Base-by-base conservation (phyloP, 176 grass and related monocot genomes). In the Aegilops sharonensis region DNA sequence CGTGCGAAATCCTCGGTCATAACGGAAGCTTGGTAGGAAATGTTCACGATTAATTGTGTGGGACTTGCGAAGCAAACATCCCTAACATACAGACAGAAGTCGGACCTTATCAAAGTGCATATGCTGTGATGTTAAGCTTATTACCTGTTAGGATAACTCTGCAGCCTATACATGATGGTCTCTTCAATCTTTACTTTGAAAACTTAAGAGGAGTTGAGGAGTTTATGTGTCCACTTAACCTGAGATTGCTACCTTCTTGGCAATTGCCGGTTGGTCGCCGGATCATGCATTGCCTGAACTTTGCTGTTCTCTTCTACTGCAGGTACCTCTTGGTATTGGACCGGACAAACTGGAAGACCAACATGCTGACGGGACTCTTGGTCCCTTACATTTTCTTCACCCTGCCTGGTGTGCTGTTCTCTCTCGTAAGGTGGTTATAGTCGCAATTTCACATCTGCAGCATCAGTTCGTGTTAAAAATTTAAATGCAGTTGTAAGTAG, bases 341-440 rank as follows among this genome's bases (percentile, higher is more conserved):
- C 80, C 87, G 87, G 68, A 98, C 97, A 64, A 94, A 98, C 77
- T 98, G 93, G 97, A 98, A 82, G 87, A 98, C 93, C 75, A 98
- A 98, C 81, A 98, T 98, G 90, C 80, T 95, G 82, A 94, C 96
- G 4, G 89, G 75, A 18, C 97, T 98, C 72, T 86, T 98, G 64
- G 85, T 98, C 84, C 97, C 97, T 78, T 98, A 98, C 73, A 91
- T 98, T 79, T 95, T 95, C 92, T 91, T 95, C 77, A 98, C 90
- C 48, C 90, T 95, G 31, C 97, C 97, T 8, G 63, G 85, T 68
- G 81, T 92, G 17, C 69, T 98, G 24, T 95, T 98, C 79, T 77
- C 48, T 64, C 82, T 94, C 24, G 70, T 95, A 36, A 98, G 93
- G 93, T 95, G 15, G 83, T 81, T 60, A 75, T 36, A 18, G 0